These are phyloP conservation scores for Entamoeba invadens DNA, from an alignment of 208 protist species.

Conservation along the genomic window DNA sequence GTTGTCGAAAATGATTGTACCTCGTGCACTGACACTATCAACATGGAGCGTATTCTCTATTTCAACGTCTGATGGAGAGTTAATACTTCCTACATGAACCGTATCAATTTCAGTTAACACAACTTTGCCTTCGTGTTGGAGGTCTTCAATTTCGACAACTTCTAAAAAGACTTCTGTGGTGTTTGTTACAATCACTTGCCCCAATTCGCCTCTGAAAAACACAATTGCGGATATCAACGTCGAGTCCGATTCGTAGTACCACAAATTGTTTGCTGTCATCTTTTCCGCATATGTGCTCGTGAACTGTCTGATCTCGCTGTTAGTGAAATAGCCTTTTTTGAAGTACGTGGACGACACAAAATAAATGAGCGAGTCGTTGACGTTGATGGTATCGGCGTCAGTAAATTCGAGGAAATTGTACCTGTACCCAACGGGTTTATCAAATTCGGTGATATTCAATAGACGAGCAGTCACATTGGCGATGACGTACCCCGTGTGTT, in stretches of 20 bases:
- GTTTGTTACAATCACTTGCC: background rate
- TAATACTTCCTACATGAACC: background rate
- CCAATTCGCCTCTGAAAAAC: background rate
- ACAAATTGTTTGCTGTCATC: background rate
- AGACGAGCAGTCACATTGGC: background rate
- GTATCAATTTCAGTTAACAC: background rate
- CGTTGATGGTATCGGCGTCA: background rate
- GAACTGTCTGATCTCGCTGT: background rate
- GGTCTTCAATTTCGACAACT: background rate
- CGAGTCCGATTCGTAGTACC: background rate
- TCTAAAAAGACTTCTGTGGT: background rate
- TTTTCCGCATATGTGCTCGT: background rate
- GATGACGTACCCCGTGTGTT: background rate
- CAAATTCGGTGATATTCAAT: background rate
- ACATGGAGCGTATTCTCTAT: background rate
- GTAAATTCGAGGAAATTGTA: background rate
- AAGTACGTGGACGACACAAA: background rate
- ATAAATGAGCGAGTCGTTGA: background rate
- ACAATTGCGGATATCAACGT: background rate
- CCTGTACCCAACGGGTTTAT: background rate
- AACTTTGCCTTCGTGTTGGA: background rate
- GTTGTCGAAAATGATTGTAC: background rate
- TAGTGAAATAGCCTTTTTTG: background rate
- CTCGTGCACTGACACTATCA: background rate
- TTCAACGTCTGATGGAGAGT: background rate